These are phyloP conservation scores for Penicillium turbatum DNA, from an alignment of 495 filamentous ascomycete genomes.

Conservation along the genomic window DNA sequence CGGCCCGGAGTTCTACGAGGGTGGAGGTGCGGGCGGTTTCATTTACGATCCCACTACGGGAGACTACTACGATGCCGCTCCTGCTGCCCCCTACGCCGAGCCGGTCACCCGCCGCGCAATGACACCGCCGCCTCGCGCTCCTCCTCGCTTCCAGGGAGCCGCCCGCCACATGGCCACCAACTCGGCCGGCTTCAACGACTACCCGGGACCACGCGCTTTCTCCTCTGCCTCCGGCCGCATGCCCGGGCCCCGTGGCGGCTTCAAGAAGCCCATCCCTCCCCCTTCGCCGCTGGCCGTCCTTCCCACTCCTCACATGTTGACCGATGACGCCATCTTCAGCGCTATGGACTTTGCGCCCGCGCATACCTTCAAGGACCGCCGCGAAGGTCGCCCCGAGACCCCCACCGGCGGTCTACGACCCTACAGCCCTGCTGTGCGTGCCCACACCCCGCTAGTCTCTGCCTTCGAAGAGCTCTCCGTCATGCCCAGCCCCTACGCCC, in stretches of 20 bases:
- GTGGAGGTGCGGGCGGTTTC: conserved; percentile 35
- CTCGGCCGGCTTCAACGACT: conserved; percentile 44
- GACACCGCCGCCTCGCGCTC: conserved; percentile 85
- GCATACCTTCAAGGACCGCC: conserved; percentile 59
- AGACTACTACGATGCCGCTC: conserved; percentile 62
- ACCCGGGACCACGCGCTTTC: conserved; percentile 56
- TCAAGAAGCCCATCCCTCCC: conserved; percentile 64
- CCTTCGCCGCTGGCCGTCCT: conserved; percentile 69
- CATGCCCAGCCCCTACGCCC: conserved; percentile 85
- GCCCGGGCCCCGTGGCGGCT: conserved; percentile 42
- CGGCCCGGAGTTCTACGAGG: conserved; percentile 56
- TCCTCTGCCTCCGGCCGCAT: conserved; percentile 62
- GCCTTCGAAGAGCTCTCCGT: conserved; percentile 80
- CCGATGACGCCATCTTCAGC: conserved; percentile 72
- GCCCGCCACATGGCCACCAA: conserved; percentile 45
- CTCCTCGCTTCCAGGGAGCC: conserved; percentile 63
- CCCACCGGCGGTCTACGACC: conserved; percentile 71
- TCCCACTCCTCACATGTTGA: conserved; percentile 81
- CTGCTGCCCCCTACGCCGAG: conserved; percentile 64
- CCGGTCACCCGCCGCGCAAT: conserved; percentile 86
- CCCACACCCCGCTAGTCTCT: conserved; percentile 71
- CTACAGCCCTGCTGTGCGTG: conserved; percentile 64
- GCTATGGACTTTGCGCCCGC: conserved; percentile 88
- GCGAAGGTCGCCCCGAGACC: conserved; percentile 72
- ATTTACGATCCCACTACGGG: conserved; percentile 73